A percentile compares a stretch with the other conserved stretches of the same genome.
phyloP scores from a whole-genome alignment of 768 basidiomycete genomes.

The Calocera cornea region DNA sequence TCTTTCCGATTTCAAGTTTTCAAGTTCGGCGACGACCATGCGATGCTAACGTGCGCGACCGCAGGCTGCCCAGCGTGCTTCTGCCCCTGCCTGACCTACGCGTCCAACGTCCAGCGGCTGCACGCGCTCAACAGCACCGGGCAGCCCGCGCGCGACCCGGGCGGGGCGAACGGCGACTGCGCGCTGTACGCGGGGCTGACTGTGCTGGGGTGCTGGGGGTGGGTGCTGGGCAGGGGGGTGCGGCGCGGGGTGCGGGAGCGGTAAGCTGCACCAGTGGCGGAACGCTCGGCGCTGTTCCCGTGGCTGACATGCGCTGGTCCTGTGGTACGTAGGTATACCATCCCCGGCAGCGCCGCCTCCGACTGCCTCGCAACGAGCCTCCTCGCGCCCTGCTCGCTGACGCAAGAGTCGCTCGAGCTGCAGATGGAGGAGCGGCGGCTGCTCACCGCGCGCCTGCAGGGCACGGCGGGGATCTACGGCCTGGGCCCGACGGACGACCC shows the following conservation, averaged over 20 bases:
- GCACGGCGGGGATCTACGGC: background rate
- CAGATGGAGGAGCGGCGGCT: slow-evolving; percentile 10
- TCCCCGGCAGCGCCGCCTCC: background rate
- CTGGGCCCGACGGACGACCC: too few relatives aligned
- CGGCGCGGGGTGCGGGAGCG: background rate
- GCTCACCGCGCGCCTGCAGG: background rate
- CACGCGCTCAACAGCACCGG: background rate
- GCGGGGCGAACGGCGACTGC: background rate
- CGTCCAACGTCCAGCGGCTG: background rate
- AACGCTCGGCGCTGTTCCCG: too few relatives aligned
- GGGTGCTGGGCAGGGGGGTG: background rate
- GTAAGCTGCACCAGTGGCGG: too few relatives aligned
- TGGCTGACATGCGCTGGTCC: too few relatives aligned
- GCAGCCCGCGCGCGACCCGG: background rate
- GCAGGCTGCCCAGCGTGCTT: background rate
- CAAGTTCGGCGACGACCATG: too few relatives aligned
- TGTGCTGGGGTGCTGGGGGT: background rate
- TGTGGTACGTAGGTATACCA: background rate
- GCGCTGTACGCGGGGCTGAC: background rate
- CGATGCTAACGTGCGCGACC: too few relatives aligned
- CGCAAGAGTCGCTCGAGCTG: slow-evolving; percentile 11
- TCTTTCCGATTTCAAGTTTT: background rate
- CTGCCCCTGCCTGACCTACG: background rate
- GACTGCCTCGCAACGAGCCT: background rate
- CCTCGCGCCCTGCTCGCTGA: slow-evolving; percentile 10